Conservation (phyloP, 495 filamentous ascomycete genomes). For the Tuber melanosporum region DNA sequence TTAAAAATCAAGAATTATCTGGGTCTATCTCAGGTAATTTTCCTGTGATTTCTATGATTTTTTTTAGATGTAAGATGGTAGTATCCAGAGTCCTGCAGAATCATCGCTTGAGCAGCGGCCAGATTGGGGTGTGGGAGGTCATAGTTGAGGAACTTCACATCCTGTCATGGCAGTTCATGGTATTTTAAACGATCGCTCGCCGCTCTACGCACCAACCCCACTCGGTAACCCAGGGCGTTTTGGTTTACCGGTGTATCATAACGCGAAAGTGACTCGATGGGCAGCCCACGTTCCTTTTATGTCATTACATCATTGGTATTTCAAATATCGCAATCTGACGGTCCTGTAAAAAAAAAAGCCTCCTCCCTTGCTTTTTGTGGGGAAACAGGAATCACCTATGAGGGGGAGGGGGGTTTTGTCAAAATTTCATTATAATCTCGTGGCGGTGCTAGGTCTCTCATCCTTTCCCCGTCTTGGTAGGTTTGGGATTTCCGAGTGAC, state of each 20-base stretch:
- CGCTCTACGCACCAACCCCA: neutral
- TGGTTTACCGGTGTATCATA: neutral
- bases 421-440: neutral
- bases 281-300: neutral
- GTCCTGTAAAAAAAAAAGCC: neutral
- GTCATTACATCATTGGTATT: slow-evolving; percentile 3
- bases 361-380: neutral
- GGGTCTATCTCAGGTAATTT: too few species aligned
- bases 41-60: too few species aligned
- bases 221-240: neutral
- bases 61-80: too few species aligned
- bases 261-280: neutral
- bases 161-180: too few species aligned
- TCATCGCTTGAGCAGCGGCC: too few species aligned
- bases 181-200: too few species aligned
- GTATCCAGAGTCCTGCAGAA: too few species aligned
- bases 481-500: neutral
- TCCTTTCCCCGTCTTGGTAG: neutral
- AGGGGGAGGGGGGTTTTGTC: neutral
- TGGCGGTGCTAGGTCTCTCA: neutral
- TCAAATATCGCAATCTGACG: neutral
- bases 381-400: neutral
- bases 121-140: too few species aligned
- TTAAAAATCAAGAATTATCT: too few species aligned
- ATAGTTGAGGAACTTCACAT: too few species aligned